Evolutionary conservation across 2,329 filamentous ascomycete species (phyloP).

Genomic region (Parastagonospora nodorum): DNA sequence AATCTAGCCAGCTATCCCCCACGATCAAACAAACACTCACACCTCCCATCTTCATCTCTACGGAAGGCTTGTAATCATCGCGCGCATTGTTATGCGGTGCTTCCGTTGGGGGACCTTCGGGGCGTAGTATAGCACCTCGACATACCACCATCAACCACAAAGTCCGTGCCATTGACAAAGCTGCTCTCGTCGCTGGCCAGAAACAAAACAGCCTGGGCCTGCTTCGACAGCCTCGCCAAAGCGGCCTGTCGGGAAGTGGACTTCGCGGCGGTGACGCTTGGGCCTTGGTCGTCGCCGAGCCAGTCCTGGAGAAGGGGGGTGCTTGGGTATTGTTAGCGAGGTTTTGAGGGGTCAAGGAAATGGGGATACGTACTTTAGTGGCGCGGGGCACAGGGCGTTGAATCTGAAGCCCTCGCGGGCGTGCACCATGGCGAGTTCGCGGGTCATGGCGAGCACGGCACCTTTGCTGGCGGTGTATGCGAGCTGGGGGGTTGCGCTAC

Average conservation of each 20-base stretch:
- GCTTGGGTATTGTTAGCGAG: slow-evolving; percentile 50
- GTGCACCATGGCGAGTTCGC: slow-evolving; percentile 90
- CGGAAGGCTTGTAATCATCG: neutral
- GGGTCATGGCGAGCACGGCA: slow-evolving; percentile 85
- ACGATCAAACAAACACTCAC: neutral
- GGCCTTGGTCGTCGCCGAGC: slow-evolving; percentile 83
- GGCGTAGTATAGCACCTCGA: slow-evolving; percentile 80
- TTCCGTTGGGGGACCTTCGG: slow-evolving; percentile 59
- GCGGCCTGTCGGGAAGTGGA: slow-evolving; percentile 86
- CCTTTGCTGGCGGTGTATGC: slow-evolving; percentile 96
- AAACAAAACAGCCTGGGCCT: slow-evolving; percentile 87
- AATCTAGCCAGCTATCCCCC: too few species aligned
- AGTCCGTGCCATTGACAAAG: slow-evolving; percentile 89
- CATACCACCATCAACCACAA: slow-evolving; percentile 95
- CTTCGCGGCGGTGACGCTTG: slow-evolving; percentile 81
- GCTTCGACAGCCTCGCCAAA: slow-evolving; percentile 96
- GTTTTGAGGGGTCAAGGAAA: neutral
- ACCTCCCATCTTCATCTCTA: neutral
- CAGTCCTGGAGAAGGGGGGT: slow-evolving; percentile 91
- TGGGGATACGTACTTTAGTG: slow-evolving; percentile 68
- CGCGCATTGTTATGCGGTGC: slow-evolving; percentile 58
- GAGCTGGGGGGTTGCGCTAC: slow-evolving; percentile 84
- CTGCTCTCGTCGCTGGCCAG: slow-evolving; percentile 85
- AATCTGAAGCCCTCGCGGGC: slow-evolving; percentile 88
- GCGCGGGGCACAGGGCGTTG: slow-evolving; percentile 88